phyloP scores from a whole-genome alignment of 768 basidiomycete species.

The Boletus sensibilis region DNA sequence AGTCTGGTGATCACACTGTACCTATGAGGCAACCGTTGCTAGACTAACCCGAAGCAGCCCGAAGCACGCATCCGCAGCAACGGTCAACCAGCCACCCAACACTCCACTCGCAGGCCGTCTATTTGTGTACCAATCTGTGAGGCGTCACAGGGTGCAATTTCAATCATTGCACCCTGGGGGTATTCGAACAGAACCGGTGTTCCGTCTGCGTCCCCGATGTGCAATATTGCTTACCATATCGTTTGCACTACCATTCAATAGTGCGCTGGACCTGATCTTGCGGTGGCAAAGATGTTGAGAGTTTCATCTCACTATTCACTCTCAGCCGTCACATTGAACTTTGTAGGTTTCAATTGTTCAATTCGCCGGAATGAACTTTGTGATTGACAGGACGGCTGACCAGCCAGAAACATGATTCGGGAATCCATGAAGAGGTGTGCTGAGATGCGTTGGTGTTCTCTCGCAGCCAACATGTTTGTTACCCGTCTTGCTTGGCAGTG shows the following conservation, averaged over 20 bases:
- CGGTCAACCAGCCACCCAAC: not conserved
- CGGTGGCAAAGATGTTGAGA: not conserved
- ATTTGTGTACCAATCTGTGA: not conserved
- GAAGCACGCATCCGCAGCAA: not conserved
- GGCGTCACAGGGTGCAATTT: not conserved
- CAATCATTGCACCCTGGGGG: not conserved
- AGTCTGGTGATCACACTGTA: too few species aligned
- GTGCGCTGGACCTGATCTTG: not conserved
- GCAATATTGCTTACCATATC: not conserved
- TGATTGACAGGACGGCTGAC: not conserved
- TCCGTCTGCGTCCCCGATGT: not conserved
- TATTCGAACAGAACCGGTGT: not conserved
- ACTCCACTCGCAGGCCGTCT: not conserved
- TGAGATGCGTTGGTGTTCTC: not conserved
- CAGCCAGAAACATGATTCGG: not conserved
- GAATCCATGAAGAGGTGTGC: not conserved
- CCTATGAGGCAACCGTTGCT: too few species aligned
- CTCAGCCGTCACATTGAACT: conserved; percentile 7
- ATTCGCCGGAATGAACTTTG: not conserved
- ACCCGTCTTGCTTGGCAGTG: not conserved
- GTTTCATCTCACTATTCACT: not conserved
- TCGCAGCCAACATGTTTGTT: not conserved
- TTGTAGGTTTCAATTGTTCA: not conserved
- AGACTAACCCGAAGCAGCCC: not conserved
- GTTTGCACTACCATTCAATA: not conserved